Evolutionary conservation across 2,329 filamentous ascomycete genomes (phyloP).

Genomic region (Pyricularia sp.): DNA sequence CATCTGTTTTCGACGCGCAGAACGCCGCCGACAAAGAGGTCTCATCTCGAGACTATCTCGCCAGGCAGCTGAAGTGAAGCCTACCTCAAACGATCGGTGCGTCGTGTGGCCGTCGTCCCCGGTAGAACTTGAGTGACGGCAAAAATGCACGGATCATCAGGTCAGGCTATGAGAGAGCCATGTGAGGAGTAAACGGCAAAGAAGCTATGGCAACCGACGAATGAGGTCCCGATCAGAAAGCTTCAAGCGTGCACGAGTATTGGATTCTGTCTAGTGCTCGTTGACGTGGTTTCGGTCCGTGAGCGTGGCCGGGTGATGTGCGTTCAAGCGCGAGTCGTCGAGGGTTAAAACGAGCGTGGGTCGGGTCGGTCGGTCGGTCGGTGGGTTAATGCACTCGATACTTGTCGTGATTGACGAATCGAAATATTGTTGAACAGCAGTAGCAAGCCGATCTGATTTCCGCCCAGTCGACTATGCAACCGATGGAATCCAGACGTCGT

Average conservation of each 20-base stretch:
- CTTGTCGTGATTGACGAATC: background rate
- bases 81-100: constrained; percentile 1
- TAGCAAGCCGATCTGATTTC: background rate
- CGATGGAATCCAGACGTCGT: background rate
- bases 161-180: constrained; percentile 4
- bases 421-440: background rate
- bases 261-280: background rate
- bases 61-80: background rate
- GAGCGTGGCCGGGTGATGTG: background rate
- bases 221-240: background rate
- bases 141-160: constrained; percentile 2
- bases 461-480: background rate
- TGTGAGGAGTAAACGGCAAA: background rate
- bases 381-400: background rate
- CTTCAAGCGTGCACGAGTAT: background rate
- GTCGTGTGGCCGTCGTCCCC: background rate
- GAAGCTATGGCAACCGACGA: background rate
- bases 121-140: background rate
- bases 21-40: constrained; percentile 30
- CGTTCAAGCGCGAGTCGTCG: background rate
- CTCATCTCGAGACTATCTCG: constrained; percentile 33
- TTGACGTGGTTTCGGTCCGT: background rate
- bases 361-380: background rate
- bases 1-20: constrained; percentile 25
- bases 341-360: background rate